Evolutionary conservation across 257 asterid genomes (phyloP).

Genomic region (Parsonsia alboflavescens): DNA sequence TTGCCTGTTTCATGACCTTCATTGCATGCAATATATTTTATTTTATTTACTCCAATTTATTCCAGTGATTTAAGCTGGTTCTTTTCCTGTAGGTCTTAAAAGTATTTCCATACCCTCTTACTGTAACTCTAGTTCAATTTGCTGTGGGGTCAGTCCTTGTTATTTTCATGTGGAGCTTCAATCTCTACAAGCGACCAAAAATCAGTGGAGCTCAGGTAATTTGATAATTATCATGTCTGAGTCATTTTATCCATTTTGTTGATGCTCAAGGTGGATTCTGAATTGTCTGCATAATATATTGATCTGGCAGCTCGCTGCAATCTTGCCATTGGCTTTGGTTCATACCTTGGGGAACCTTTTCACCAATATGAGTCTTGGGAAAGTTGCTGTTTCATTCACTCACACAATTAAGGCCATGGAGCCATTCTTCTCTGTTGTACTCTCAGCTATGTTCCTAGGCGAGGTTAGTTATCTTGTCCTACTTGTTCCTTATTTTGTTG

Average conservation of each 20-base stretch:
- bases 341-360: slow-evolving; percentile 87
- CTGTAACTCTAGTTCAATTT: slow-evolving; percentile 75
- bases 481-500: neutral
- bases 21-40: neutral
- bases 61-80: neutral
- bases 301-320: slow-evolving; percentile 63
- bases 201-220: slow-evolving; percentile 82
- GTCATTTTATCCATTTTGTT: neutral
- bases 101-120: slow-evolving; percentile 76
- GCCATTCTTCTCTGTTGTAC: slow-evolving; percentile 86
- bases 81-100: slow-evolving; percentile 58
- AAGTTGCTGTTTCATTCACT: slow-evolving; percentile 89
- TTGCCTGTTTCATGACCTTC: neutral
- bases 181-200: slow-evolving; percentile 84
- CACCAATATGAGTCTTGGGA: slow-evolving; percentile 93
- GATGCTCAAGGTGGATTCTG: neutral
- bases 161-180: slow-evolving; percentile 64
- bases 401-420: slow-evolving; percentile 94
- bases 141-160: slow-evolving; percentile 84
- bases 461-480: slow-evolving; percentile 37
- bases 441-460: slow-evolving; percentile 81
- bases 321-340: slow-evolving; percentile 76
- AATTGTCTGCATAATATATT: slow-evolving; percentile 1
- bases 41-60: neutral
- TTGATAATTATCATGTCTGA: neutral